These are phyloP conservation scores for Claviceps pazoutovae DNA, from an alignment of 2,329 filamentous ascomycete genomes.

Conservation along the genomic window DNA sequence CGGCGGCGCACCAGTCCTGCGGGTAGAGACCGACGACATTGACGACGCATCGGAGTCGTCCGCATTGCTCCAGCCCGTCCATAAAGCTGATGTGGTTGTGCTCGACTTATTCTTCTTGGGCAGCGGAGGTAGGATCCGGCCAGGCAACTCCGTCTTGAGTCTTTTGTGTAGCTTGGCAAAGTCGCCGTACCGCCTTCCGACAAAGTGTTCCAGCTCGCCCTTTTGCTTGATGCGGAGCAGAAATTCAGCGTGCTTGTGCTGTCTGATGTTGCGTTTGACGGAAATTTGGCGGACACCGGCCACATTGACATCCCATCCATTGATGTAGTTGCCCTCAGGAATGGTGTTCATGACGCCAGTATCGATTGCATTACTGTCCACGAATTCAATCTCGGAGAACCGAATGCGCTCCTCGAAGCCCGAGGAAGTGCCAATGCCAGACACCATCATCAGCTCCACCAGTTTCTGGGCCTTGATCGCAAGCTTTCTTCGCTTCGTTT, in stretches of 20 bases:
- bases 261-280: constrained; percentile 72
- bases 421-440: constrained; percentile 84
- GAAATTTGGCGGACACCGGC: constrained; percentile 71
- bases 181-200: constrained; percentile 78
- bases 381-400: constrained; percentile 93
- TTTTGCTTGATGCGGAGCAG: constrained; percentile 71
- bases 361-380: constrained; percentile 85
- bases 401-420: constrained; percentile 95
- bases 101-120: constrained; percentile 86
- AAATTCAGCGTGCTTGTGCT: constrained; percentile 92
- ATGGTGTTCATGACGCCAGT: constrained; percentile 75
- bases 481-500: constrained; percentile 87
- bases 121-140: constrained; percentile 73
- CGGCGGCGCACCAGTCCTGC: constrained; percentile 30
- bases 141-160: constrained; percentile 73
- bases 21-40: constrained; percentile 65
- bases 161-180: constrained; percentile 69
- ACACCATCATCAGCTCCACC: constrained; percentile 99
- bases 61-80: constrained; percentile 37
- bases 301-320: constrained; percentile 95
- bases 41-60: constrained; percentile 67
- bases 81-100: constrained; percentile 46
- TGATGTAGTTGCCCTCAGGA: constrained; percentile 82
- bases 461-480: constrained; percentile 89
- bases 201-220: constrained; percentile 60